A percentile compares a stretch with the other conserved stretches of the same genome.
Conservation (phyloP, 371 early-diverging fungal genomes). For the Rhizopus sp. region DNA sequence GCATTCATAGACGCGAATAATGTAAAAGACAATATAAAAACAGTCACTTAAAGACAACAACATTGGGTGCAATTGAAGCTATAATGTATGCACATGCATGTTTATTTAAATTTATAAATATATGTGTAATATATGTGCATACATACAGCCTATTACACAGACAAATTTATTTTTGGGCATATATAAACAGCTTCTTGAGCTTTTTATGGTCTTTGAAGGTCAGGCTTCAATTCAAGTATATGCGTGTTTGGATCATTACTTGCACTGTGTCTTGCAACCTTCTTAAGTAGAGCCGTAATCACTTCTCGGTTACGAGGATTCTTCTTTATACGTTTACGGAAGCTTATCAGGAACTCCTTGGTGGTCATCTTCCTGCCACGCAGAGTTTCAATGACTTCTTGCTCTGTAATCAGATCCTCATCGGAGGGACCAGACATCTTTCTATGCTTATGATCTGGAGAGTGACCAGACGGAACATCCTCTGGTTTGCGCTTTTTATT, state of each 20-base stretch:
- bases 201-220: conserved; percentile 17
- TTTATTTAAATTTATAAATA: too few relatives aligned
- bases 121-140: not conserved
- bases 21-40: too few relatives aligned
- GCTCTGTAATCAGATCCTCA: conserved; percentile 64
- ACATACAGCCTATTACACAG: not conserved
- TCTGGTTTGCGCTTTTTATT: conserved; percentile 42
- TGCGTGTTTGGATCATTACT: conserved; percentile 46
- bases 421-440: conserved; percentile 11
- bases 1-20: too few relatives aligned
- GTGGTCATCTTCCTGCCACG: conserved; percentile 64
- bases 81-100: too few relatives aligned
- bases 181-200: too few relatives aligned
- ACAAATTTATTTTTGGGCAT: not conserved
- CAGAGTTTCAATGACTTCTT: conserved; percentile 63
- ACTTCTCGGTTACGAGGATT: conserved; percentile 63
- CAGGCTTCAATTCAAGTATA: conserved; percentile 54
- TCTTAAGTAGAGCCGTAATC: conserved; percentile 60
- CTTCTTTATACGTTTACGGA: conserved; percentile 70
- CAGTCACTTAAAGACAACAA: not conserved
- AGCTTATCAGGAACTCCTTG: conserved; percentile 65
- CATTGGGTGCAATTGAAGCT: too few relatives aligned
- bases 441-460: conserved; percentile 8
- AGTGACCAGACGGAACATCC: conserved; percentile 9
- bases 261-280: conserved; percentile 58